Base-by-base conservation (phyloP, 306 rosid genomes). In the Fagus crenata region DNA sequence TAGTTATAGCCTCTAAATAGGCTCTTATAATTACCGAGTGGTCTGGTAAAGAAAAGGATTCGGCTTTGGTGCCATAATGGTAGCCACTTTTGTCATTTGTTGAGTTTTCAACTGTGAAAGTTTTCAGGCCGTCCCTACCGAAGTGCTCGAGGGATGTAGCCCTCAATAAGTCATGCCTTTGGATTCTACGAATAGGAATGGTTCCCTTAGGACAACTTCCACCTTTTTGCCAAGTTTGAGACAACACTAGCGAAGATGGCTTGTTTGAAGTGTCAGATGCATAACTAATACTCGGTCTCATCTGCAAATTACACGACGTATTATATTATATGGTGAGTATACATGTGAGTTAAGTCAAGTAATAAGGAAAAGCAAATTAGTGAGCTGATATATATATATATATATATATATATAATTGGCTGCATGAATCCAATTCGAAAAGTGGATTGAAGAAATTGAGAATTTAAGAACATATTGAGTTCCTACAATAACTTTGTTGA, bases 131-230 rank as follows among this genome's bases (percentile, higher is more conserved):
- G 61, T 92, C 87, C 65, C 31, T 75, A 3, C 91, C 96, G 7
- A 85, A 89, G 12, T 69, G 80, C 2, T 81, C 37, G 1, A 88
- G 68, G n/a, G 90, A 86, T 69, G 75, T 0, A 42, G 73, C 75
- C 81, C 93, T 81, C 2, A 81, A 31, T 11, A 89, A 71, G 40
- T 93, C 89, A 6, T 74, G 55, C 71, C 32, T 77, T 67, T 6
- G 40, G 65, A 89, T 78, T 83, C 91, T 89, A 14, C 94, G 78
- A 49, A 90, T 84, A 1, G 94, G 93, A 49, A 90, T 33, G 1
- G 90, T 88, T 84, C 93, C 93, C 9, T 85, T 2, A 6, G 93
- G 94, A 83, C 96, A 89, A 5, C 80, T 85, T 80, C 91, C 96
- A 67, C 84, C 85, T 75, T 36, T 89, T 1, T 82, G 96, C 96